Percentiles rank a stretch among this genome's conserved stretches.
Evolutionary conservation across 331 rosid genomes (phyloP).

Genomic region (Malus hybrid): DNA sequence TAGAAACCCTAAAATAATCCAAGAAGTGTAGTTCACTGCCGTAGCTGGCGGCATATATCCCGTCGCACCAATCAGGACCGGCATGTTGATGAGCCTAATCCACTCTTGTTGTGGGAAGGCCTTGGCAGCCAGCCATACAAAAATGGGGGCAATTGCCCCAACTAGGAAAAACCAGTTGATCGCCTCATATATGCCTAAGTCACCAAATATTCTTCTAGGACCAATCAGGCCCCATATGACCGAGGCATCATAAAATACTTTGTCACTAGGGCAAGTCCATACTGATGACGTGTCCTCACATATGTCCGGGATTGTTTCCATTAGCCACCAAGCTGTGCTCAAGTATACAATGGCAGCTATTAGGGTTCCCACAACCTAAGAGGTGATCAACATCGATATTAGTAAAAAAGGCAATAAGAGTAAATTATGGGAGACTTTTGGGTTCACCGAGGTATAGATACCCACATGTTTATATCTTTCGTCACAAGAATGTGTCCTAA

Average conservation of each 20-base stretch:
- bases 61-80: constrained; percentile 63
- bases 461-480: no score
- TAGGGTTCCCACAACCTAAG: constrained; percentile 67
- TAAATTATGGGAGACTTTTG: no score
- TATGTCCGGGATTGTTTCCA: constrained; percentile 77
- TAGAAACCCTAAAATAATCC: constrained; percentile 59
- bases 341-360: constrained; percentile 59
- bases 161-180: constrained; percentile 83
- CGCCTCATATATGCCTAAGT: constrained; percentile 46
- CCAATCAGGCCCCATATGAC: constrained; percentile 92
- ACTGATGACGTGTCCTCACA: constrained; percentile 61
- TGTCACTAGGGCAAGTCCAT: constrained; percentile 86
- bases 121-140: constrained; percentile 55
- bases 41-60: constrained; percentile 88
- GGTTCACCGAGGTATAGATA: no score
- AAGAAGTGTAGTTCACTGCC: constrained; percentile 67
- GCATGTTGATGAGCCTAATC: constrained; percentile 80
- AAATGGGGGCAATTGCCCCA: constrained; percentile 67
- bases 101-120: constrained; percentile 68
- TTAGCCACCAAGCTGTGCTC: constrained; percentile 88
- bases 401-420: no score
- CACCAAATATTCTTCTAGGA: constrained; percentile 70
- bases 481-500: no score
- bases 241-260: constrained; percentile 81
- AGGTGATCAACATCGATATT: not conserved